These are phyloP conservation scores for Triangularia setosa DNA, from an alignment of 2,329 filamentous ascomycete species.

Conservation along the genomic window DNA sequence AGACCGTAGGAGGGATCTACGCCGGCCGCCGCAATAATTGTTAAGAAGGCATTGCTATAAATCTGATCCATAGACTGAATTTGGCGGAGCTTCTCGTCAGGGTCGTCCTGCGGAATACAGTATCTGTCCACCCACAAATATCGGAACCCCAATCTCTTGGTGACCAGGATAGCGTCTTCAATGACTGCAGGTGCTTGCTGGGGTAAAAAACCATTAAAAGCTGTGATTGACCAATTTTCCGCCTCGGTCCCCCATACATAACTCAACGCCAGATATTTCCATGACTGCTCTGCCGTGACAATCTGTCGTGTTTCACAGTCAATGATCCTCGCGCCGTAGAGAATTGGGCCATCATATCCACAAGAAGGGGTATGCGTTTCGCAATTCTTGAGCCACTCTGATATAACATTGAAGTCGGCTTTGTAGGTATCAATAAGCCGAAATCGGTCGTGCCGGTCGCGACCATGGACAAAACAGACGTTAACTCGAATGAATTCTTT, in stretches of 20 bases:
- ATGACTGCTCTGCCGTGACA: not conserved
- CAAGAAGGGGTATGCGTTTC: no score
- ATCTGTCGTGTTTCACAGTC: not conserved
- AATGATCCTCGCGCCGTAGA: not conserved
- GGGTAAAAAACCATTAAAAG: not conserved
- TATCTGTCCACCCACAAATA: slow-evolving; percentile 39
- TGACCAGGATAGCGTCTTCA: slow-evolving; percentile 29
- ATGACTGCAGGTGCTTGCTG: not conserved
- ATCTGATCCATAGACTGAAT: slow-evolving; percentile 37
- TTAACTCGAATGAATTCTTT: no score
- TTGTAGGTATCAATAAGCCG: no score
- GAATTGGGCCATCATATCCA: no score
- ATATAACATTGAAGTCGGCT: no score
- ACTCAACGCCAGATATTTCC: not conserved
- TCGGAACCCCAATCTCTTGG: slow-evolving; percentile 30
- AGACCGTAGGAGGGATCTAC: slow-evolving; percentile 33
- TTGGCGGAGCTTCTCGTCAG: slow-evolving; percentile 25
- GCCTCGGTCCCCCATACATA: not conserved
- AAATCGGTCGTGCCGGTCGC: no score
- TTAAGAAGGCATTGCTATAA: slow-evolving; percentile 33
- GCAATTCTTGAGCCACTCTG: no score
- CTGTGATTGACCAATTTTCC: not conserved
- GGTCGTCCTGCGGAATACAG: slow-evolving; percentile 32
- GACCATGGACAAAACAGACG: no score
- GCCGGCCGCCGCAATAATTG: slow-evolving; percentile 38